A percentile compares a stretch with the other conserved stretches of the same genome.
These are phyloP conservation scores for Clonostachys rhizophaga DNA, from an alignment of 2,329 filamentous ascomycete species.

Conservation along the genomic window DNA sequence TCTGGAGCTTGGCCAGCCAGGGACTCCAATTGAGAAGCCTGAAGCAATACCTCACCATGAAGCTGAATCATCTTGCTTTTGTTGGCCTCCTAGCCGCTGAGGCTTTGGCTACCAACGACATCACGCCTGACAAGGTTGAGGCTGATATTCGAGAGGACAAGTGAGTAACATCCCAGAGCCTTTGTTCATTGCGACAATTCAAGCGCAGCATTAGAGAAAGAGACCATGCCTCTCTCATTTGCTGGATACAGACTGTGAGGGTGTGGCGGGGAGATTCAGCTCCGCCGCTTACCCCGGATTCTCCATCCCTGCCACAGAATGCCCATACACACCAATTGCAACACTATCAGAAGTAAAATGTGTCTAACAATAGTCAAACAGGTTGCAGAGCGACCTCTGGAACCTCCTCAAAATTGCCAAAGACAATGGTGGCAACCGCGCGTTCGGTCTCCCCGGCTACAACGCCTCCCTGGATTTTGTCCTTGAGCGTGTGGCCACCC, in stretches of 20 bases:
- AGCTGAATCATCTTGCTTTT: conserved; percentile 5
- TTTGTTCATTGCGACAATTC: background rate
- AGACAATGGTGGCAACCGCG: conserved; percentile 53
- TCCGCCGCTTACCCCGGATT: too few species aligned
- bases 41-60: conserved; percentile 7
- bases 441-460: conserved; percentile 55
- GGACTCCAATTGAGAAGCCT: background rate
- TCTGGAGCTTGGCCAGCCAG: background rate
- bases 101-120: conserved; percentile 17
- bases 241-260: too few species aligned
- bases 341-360: background rate
- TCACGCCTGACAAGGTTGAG: conserved; percentile 32
- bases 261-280: too few species aligned
- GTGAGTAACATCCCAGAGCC: conserved; percentile 15
- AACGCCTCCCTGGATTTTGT: conserved; percentile 54
- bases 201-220: too few species aligned
- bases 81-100: conserved; percentile 6
- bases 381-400: conserved; percentile 48
- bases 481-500: conserved; percentile 33
- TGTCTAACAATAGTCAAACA: conserved; percentile 12
- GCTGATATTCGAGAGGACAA: conserved; percentile 29
- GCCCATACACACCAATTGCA: background rate
- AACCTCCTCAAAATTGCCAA: conserved; percentile 48
- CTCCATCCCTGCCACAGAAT: background rate
- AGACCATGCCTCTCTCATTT: too few species aligned